phyloP scores from a whole-genome alignment of 495 filamentous ascomycete species.

The Bathelium albidoporum region DNA sequence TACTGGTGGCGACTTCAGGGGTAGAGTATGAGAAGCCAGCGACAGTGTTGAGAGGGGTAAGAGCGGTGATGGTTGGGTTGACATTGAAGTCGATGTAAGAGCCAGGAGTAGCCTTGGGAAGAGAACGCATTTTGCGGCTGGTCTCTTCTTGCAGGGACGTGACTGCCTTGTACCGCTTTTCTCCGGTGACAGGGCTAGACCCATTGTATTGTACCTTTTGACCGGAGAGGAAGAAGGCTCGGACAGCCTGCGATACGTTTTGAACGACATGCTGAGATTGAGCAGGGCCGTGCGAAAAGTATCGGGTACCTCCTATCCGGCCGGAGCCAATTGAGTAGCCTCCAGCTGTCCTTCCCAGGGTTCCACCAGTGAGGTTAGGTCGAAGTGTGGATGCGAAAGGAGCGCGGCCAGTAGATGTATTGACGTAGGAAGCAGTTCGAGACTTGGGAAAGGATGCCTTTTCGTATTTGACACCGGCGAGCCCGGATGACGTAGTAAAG shows the following conservation, averaged over 20 bases:
- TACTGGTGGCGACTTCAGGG: slow-evolving; percentile 21
- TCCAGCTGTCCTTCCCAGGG: slow-evolving; percentile 71
- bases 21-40: slow-evolving; percentile 23
- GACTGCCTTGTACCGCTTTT: slow-evolving; percentile 66
- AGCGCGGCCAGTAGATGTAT: slow-evolving; percentile 56
- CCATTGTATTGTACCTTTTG: slow-evolving; percentile 80
- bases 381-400: slow-evolving; percentile 87
- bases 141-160: slow-evolving; percentile 60
- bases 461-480: slow-evolving; percentile 45
- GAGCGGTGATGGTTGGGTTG: slow-evolving; percentile 76
- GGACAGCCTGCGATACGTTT: slow-evolving; percentile 83
- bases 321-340: slow-evolving; percentile 71
- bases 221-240: slow-evolving; percentile 81
- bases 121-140: slow-evolving; percentile 45
- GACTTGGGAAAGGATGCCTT: slow-evolving; percentile 57
- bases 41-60: slow-evolving; percentile 48
- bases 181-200: slow-evolving; percentile 50
- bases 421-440: slow-evolving; percentile 53
- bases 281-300: slow-evolving; percentile 81
- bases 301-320: slow-evolving; percentile 61
- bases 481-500: slow-evolving; percentile 43
- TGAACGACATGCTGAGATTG: slow-evolving; percentile 83
- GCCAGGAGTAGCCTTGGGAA: slow-evolving; percentile 52
- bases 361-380: slow-evolving; percentile 84
- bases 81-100: slow-evolving; percentile 76